Percentiles rank a stretch among this genome's conserved stretches.
phyloP scores from a whole-genome alignment of 805 yeast genomes.

The Ogataea trehaloabstinens region DNA sequence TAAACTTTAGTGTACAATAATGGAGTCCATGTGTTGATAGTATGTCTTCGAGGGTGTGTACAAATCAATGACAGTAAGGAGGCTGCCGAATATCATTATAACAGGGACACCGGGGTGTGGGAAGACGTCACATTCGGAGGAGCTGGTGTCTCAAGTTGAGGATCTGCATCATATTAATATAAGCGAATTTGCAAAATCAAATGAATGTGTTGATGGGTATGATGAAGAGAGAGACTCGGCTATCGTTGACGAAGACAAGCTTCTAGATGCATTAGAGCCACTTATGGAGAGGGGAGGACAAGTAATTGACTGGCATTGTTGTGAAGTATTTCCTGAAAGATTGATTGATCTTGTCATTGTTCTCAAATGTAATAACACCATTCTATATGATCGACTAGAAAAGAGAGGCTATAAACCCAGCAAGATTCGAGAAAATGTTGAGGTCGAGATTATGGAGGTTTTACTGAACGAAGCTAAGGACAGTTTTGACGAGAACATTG shows the following conservation, averaged over 20 bases:
- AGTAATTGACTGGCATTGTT: conserved; percentile 96
- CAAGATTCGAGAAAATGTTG: conserved; percentile 88
- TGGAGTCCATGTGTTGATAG: too few species aligned
- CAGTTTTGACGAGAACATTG: conserved; percentile 73
- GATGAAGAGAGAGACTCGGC: conserved; percentile 83
- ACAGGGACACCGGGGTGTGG: conserved; percentile 97
- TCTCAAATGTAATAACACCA: conserved; percentile 69
- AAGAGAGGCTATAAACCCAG: conserved; percentile 75
- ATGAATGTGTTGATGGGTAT: conserved; percentile 75
- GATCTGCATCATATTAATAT: conserved; percentile 59
- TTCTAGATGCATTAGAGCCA: conserved; percentile 78
- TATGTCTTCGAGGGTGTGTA: too few species aligned
- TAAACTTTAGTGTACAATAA: too few species aligned
- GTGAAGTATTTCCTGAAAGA: conserved; percentile 92
- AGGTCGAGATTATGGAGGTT: conserved; percentile 96
- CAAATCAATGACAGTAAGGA: conserved; percentile 29
- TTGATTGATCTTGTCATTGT: conserved; percentile 91
- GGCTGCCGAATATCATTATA: conserved; percentile 71
- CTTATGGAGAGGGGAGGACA: conserved; percentile 80
- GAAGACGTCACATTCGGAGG: conserved; percentile 67
- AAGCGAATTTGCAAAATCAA: conserved; percentile 77
- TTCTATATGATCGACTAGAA: conserved; percentile 70
- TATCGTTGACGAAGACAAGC: conserved; percentile 89
- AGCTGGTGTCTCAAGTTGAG: conserved; percentile 49
- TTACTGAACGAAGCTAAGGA: conserved; percentile 84